Evolutionary conservation across 108 stramenopile species (phyloP).

Genomic region (Craspedostauros australis): DNA sequence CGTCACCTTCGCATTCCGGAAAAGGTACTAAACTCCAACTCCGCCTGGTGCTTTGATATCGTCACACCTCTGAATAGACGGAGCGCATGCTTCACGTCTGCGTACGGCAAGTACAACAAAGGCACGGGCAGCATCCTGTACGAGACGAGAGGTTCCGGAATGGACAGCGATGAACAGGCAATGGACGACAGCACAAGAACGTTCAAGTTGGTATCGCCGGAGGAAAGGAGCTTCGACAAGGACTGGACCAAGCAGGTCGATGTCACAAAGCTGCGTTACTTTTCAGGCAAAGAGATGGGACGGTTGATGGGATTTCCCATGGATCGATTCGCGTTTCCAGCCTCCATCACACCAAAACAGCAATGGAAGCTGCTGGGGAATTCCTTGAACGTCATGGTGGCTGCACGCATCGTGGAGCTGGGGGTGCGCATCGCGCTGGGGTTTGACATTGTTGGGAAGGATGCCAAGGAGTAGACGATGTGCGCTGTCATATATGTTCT

Average conservation of each 20-base stretch:
- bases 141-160: constrained; percentile 3
- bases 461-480: too few relatives aligned
- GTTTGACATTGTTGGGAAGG: neutral
- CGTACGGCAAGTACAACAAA: constrained; percentile 72
- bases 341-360: constrained; percentile 41
- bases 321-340: constrained; percentile 51
- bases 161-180: neutral
- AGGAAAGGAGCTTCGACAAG: constrained; percentile 44
- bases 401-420: constrained; percentile 51
- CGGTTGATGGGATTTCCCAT: constrained; percentile 66
- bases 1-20: constrained; percentile 32
- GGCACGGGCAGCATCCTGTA: constrained; percentile 87
- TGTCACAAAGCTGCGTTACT: constrained; percentile 55
- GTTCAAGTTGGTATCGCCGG: constrained; percentile 39
- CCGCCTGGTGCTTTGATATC: constrained; percentile 88
- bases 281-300: constrained; percentile 75
- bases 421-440: constrained; percentile 12
- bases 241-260: constrained; percentile 49
- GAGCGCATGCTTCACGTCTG: constrained; percentile 75
- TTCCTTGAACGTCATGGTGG: constrained; percentile 71
- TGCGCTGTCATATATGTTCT: too few relatives aligned
- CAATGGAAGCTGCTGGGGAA: constrained; percentile 86
- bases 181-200: neutral
- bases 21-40: constrained; percentile 39
- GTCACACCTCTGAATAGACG: constrained; percentile 43